Evolutionary conservation across 2,329 filamentous ascomycete genomes (phyloP).

Genomic region (Aspergillus pseudoglaucus): DNA sequence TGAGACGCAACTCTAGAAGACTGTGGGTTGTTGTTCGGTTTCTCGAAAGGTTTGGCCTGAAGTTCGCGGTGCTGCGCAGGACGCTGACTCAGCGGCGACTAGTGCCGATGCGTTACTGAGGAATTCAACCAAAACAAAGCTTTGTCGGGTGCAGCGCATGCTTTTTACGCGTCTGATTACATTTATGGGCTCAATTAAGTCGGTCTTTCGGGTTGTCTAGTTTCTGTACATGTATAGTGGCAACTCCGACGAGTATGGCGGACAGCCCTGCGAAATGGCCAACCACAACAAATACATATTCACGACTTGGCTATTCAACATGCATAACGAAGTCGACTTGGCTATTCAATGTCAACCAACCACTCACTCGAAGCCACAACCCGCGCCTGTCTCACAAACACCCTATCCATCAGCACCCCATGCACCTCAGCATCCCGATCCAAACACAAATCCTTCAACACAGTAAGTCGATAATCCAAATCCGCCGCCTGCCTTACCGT

Average conservation of each 20-base stretch:
- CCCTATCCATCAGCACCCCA: constrained; percentile 25
- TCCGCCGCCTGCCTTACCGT: constrained; percentile 32
- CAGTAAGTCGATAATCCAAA: constrained; percentile 28
- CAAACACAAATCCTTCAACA: constrained; percentile 31
- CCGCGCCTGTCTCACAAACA: constrained; percentile 24
- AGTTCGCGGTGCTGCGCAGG: background rate
- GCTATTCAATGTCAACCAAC: constrained; percentile 11
- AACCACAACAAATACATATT: background rate
- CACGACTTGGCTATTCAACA: background rate
- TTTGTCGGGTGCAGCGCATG: too few species aligned
- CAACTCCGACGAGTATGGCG: too few species aligned
- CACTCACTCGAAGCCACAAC: constrained; percentile 24
- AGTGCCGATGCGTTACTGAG: background rate
- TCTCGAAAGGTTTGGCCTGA: background rate
- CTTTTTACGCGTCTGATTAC: too few species aligned
- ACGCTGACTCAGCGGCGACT: constrained; percentile 1
- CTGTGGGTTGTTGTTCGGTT: background rate
- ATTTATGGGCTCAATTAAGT: too few species aligned
- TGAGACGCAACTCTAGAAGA: background rate
- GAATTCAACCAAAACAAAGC: constrained; percentile 1
- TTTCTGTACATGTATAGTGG: too few species aligned
- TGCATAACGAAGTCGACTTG: background rate
- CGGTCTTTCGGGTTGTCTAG: too few species aligned
- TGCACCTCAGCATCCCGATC: constrained; percentile 30
- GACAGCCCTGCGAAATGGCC: background rate